Percentiles rank a stretch among this genome's conserved stretches.
phyloP scores from a whole-genome alignment of 2,329 filamentous ascomycete genomes.

The Atkinsonella hypoxylon region DNA sequence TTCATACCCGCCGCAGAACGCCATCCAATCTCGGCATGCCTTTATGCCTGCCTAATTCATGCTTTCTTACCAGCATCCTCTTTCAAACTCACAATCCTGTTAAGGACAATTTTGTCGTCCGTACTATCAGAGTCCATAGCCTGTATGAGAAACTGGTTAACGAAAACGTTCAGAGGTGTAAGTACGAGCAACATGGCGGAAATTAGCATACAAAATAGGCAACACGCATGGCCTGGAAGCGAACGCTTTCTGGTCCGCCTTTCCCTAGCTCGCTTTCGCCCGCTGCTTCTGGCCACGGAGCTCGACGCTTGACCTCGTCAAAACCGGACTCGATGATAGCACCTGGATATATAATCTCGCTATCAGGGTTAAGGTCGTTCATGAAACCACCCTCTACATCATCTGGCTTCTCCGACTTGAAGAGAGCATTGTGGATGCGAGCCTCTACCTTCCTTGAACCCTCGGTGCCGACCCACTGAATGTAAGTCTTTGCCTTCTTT shows the following conservation, averaged over 20 bases:
- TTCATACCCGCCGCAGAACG: neutral
- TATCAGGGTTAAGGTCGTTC: constrained; percentile 72
- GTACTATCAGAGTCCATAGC: constrained; percentile 68
- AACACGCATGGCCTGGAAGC: constrained; percentile 85
- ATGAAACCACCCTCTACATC: constrained; percentile 69
- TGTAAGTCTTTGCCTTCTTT: constrained; percentile 67
- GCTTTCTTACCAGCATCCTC: constrained; percentile 64
- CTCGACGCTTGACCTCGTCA: constrained; percentile 58
- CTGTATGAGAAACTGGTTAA: constrained; percentile 18
- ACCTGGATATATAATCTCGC: constrained; percentile 64
- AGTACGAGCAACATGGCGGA: neutral
- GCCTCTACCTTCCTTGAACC: constrained; percentile 59
- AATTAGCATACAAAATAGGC: constrained; percentile 58
- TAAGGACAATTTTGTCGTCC: constrained; percentile 71
- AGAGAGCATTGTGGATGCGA: constrained; percentile 70
- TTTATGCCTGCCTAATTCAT: neutral
- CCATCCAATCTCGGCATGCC: neutral
- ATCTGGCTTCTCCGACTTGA: constrained; percentile 76
- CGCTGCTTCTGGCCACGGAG: constrained; percentile 72
- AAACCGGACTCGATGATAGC: constrained; percentile 79
- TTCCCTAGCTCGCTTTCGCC: constrained; percentile 54
- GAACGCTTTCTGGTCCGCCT: constrained; percentile 58
- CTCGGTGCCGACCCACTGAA: constrained; percentile 73
- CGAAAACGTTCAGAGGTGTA: too few relatives aligned
- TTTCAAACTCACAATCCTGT: constrained; percentile 85